Evolutionary conservation across 2,329 filamentous ascomycete genomes (phyloP).

Genomic region (Meredithiella fracta): DNA sequence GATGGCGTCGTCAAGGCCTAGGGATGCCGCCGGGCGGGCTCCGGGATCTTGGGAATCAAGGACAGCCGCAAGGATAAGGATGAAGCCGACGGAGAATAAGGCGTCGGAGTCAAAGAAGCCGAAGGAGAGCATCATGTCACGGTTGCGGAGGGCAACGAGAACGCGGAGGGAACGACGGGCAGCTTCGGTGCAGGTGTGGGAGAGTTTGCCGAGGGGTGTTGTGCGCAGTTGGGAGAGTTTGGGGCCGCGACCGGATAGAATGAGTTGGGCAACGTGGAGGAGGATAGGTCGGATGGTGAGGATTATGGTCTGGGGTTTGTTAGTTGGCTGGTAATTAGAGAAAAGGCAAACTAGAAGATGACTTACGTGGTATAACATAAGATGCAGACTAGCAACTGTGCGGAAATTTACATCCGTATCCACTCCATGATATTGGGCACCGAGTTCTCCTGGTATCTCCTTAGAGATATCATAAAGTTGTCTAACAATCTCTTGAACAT

Average conservation of each 20-base stretch:
- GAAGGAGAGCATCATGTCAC: slow-evolving; percentile 18
- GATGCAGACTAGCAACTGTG: slow-evolving; percentile 20
- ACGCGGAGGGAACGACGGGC: slow-evolving; percentile 19
- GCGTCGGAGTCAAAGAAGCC: slow-evolving; percentile 15
- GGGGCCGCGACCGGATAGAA: slow-evolving; percentile 17
- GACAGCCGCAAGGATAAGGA: slow-evolving; percentile 12
- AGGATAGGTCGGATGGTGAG: slow-evolving; percentile 20
- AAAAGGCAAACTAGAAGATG: not conserved
- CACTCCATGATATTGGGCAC: slow-evolving; percentile 16
- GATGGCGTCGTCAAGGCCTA: slow-evolving; percentile 12
- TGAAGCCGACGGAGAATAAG: slow-evolving; percentile 14
- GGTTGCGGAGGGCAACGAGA: slow-evolving; percentile 19
- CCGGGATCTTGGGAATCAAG: slow-evolving; percentile 13
- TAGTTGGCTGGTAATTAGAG: not conserved
- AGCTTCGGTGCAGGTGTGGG: slow-evolving; percentile 20
- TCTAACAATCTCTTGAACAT: slow-evolving; percentile 20
- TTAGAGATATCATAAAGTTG: slow-evolving; percentile 16
- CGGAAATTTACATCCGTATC: slow-evolving; percentile 18
- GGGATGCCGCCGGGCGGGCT: slow-evolving; percentile 2
- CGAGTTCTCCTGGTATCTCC: slow-evolving; percentile 16
- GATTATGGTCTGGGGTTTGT: slow-evolving; percentile 18
- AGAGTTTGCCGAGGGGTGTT: slow-evolving; percentile 19
- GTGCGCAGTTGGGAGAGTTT: slow-evolving; percentile 17
- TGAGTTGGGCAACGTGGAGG: slow-evolving; percentile 19
- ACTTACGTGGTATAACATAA: slow-evolving; percentile 21